Conservation (phyloP, 2,329 filamentous ascomycete genomes). For the Penicillium nordicum region DNA sequence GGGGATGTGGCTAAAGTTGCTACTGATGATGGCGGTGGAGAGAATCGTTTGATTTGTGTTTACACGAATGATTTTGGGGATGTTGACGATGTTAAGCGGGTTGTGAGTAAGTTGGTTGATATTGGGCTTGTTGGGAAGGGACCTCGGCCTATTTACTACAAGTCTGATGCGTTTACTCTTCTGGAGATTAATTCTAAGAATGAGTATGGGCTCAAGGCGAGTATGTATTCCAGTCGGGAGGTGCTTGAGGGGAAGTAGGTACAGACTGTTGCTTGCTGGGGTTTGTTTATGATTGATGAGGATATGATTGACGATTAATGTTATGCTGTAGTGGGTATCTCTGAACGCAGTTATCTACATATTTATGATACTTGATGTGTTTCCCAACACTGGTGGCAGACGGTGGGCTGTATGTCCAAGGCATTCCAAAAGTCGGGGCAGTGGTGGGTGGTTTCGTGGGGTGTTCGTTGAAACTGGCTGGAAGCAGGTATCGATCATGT, state of each 20-base stretch:
- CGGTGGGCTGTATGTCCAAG: not conserved
- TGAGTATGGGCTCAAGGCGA: slow-evolving; percentile 59
- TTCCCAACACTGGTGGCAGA: not conserved
- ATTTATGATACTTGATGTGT: not conserved
- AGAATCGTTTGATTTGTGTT: slow-evolving; percentile 65
- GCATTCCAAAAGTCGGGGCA: not conserved
- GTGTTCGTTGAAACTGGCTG: not conserved
- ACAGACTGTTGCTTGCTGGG: slow-evolving; percentile 1
- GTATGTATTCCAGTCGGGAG: slow-evolving; percentile 42
- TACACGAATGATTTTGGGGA: slow-evolving; percentile 76
- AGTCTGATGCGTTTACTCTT: slow-evolving; percentile 68
- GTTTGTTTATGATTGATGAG: not conserved
- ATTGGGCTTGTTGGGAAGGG: slow-evolving; percentile 55
- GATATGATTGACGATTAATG: slow-evolving; percentile 8
- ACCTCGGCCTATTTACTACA: slow-evolving; percentile 67
- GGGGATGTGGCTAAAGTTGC: slow-evolving; percentile 72
- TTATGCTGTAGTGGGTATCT: slow-evolving; percentile 13
- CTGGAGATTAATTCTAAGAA: slow-evolving; percentile 61
- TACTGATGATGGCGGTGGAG: slow-evolving; percentile 45
- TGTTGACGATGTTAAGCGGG: slow-evolving; percentile 63
- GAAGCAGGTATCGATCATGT: not conserved
- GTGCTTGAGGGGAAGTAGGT: slow-evolving; percentile 29
- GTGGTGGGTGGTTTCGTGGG: not conserved
- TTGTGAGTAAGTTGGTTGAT: slow-evolving; percentile 60
- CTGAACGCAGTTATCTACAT: slow-evolving; percentile 1